phyloP scores from a whole-genome alignment of 805 yeast genomes.

The Candida xyloterini region DNA sequence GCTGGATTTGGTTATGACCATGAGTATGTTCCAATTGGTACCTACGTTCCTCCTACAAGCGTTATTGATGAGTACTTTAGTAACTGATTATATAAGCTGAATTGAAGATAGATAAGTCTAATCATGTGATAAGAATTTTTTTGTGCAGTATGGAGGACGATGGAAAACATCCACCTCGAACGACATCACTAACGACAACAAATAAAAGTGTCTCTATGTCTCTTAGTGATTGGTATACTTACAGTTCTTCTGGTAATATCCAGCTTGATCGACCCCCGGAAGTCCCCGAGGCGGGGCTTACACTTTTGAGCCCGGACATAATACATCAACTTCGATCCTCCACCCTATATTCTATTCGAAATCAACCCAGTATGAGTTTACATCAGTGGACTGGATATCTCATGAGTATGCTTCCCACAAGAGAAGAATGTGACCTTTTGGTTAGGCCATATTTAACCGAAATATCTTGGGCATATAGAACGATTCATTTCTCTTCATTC shows the following conservation, averaged over 20 bases:
- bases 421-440: constrained; percentile 11
- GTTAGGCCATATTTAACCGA: constrained; percentile 9
- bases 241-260: not conserved
- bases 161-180: too few relatives aligned
- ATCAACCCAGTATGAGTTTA: not conserved
- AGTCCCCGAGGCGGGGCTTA: not conserved
- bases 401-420: constrained; percentile 8
- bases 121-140: too few relatives aligned
- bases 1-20: constrained; percentile 29
- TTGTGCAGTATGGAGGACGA: too few relatives aligned
- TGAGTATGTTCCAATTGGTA: constrained; percentile 37
- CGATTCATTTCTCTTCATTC: constrained; percentile 9
- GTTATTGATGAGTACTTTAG: constrained; percentile 2
- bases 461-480: constrained; percentile 12
- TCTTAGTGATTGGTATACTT: not conserved
- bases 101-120: too few relatives aligned
- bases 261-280: not conserved
- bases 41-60: not conserved
- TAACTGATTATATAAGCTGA: not conserved
- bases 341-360: not conserved
- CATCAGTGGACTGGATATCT: constrained; percentile 6
- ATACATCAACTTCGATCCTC: not conserved
- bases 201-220: not conserved
- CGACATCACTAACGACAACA: not conserved
- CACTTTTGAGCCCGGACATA: not conserved